Percentiles rank a stretch among this genome's conserved stretches.
Evolutionary conservation across 2,329 filamentous ascomycete genomes (phyloP).

Genomic region (Sporothrix phasma): DNA sequence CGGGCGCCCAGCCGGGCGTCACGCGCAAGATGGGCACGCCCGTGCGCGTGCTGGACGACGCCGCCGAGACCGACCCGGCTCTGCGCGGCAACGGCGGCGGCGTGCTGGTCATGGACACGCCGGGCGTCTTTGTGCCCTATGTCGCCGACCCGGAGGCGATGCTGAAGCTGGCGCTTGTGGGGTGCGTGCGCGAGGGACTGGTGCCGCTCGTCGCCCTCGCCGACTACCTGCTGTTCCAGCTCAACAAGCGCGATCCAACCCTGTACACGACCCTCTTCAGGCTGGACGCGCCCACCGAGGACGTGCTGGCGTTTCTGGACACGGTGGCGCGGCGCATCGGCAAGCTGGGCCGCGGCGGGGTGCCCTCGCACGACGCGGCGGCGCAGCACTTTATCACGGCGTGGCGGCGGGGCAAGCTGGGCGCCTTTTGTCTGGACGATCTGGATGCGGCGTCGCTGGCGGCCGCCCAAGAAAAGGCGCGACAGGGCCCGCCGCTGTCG

Average conservation of each 20-base stretch:
- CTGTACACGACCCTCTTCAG: conserved; percentile 48
- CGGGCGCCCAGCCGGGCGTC: conserved; percentile 79
- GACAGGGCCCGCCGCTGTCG: conserved; percentile 42
- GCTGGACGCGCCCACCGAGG: conserved; percentile 63
- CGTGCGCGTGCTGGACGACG: conserved; percentile 58
- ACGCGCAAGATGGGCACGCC: conserved; percentile 76
- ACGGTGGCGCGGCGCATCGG: conserved; percentile 66
- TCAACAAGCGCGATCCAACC: conserved; percentile 58
- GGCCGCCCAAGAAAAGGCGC: conserved; percentile 37
- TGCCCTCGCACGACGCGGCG: conserved; percentile 59
- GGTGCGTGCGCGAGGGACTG: conserved; percentile 82
- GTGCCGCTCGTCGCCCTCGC: conserved; percentile 68
- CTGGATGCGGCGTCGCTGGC: conserved; percentile 50
- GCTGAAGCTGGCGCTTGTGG: conserved; percentile 88
- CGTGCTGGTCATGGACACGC: conserved; percentile 83
- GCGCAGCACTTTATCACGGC: conserved; percentile 72
- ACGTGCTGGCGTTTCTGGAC: conserved; percentile 62
- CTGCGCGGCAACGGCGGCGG: conserved; percentile 38
- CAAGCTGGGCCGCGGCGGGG: conserved; percentile 61
- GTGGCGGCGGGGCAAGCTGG: conserved; percentile 70
- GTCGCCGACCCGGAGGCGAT: conserved; percentile 76
- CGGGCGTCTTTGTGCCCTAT: conserved; percentile 91
- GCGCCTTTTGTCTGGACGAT: conserved; percentile 70
- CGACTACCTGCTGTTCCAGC: conserved; percentile 79
- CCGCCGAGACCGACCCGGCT: conserved; percentile 15